Conservation (phyloP, 2,329 filamentous ascomycete genomes). For the Arthrobotrys sinensis region DNA sequence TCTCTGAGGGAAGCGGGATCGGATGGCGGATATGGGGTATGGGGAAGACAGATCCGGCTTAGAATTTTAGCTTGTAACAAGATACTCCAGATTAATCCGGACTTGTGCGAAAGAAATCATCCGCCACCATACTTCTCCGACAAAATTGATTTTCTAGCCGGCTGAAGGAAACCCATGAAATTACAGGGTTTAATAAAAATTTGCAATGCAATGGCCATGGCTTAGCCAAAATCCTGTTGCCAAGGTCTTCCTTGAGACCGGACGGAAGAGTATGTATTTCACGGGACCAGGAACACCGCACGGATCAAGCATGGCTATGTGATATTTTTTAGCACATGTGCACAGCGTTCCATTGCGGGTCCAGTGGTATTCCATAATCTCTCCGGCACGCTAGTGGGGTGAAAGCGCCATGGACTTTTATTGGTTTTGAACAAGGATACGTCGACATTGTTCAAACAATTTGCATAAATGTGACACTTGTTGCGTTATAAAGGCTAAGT, state of each 20-base stretch:
- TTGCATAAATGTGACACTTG: constrained; percentile 54
- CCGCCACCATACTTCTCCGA: constrained; percentile 22
- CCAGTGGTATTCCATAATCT: constrained; percentile 55
- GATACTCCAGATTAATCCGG: constrained; percentile 56
- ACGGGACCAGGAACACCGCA: constrained; percentile 54
- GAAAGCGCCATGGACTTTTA: constrained; percentile 7
- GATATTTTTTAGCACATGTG: constrained; percentile 20
- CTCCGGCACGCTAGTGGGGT: constrained; percentile 38
- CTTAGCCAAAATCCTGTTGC: constrained; percentile 45
- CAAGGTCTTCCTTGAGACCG: constrained; percentile 24
- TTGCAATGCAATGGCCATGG: constrained; percentile 9
- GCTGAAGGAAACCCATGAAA: constrained; percentile 36
- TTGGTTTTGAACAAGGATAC: constrained; percentile 27
- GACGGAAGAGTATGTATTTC: constrained; percentile 3
- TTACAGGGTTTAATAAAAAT: constrained; percentile 39
- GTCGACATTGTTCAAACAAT: constrained; percentile 38
- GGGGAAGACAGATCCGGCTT: constrained; percentile 56
- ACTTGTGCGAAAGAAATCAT: constrained; percentile 34
- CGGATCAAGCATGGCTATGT: constrained; percentile 36
- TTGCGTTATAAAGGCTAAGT: constrained; percentile 57
- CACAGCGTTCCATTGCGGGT: constrained; percentile 16
- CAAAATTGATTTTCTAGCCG: constrained; percentile 24
- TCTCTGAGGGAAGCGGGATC: constrained; percentile 38
- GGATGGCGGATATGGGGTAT: constrained; percentile 61
- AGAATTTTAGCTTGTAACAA: constrained; percentile 49